Base-by-base conservation (phyloP, 805 yeast genomes). In the Zygoascus tannicola region DNA sequence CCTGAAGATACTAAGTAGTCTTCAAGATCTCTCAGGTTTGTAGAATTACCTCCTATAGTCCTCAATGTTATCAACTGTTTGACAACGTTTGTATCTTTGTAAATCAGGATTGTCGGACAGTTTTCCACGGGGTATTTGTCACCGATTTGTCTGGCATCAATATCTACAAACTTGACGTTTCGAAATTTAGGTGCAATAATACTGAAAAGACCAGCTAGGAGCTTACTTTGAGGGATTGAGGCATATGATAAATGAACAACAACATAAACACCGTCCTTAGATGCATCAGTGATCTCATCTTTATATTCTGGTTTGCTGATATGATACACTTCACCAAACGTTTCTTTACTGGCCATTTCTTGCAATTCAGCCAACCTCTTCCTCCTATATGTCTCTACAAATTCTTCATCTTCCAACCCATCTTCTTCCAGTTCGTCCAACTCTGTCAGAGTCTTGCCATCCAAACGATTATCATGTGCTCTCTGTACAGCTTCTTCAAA, bases 111-210 rank as follows among this genome's bases (percentile, higher is more conserved):
- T 0, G 98, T 92, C 2, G 99, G 99, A 55, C 95, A 83, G 67
- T 85, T 88, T 26, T 73, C 60, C 21, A 85, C 90, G 1, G 98
- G 97, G 61, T 88, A 92, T 57, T 81, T 80, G 56, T 90, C 97
- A 51, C 88, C 82, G 42, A 97, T 95, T 62, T 96, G 78, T 46
- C 76, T 72, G 20, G 85, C 95, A n/a, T 84, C 81, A 40, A 92
- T 92, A 54, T 92, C 96, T 35, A 86, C 90, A 58, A 92, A 84
- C 63, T 92, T 92, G 53, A 90, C 64, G 56, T 92, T 95, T 19
- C 76, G 74, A 59, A 76, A 90, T 55, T 76, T 81, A 1, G 64
- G 57, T 0, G 97, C 92, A 14, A 78, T 59, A 14, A 70, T 63
- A 8, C 58, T 56, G 51, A 83, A 69, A n/a, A 85, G 56, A 2